Evolutionary conservation across 768 basidiomycete species (phyloP), one percentile per base, ranked within the genome.

Genomic region (Lentinus tigrinus): DNA sequence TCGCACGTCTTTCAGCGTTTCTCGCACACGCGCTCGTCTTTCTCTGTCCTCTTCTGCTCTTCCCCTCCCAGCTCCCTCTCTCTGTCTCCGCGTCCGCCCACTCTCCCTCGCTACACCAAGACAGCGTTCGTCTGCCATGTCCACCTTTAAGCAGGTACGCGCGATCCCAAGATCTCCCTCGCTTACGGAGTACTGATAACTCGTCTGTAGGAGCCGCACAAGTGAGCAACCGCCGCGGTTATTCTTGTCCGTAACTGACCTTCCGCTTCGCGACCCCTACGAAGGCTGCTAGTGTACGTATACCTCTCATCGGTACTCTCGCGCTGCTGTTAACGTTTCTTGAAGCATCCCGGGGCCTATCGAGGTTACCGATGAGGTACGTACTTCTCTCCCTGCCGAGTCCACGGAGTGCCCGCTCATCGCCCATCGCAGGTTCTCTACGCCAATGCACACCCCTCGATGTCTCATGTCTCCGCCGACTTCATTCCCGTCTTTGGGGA

Each of bases 391-490:
- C 23, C n/a, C 24, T 26, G 34, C 21, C 21, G 27, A 24, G 17
- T 52, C 23, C n/a, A 39, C 44, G 37, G 23, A 17, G 14, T 16
- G 14, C 27, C 17, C 31, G 21, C 54, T 51, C 53, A 48, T 54
- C 43, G 24, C 42, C 24, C 16, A 47, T 37, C 1, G 54, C 36
- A 89, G 81, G 95, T 98, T 58, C 87, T 98, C 64, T 87, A 78
- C 66, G 94, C 95, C 67, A 98, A 98, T 78, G 96, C 97, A 0
- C 92, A 91, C 65, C 93, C 94, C 0, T 84, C 88, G 53, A 81
- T 94, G 79, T 91, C 90, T 52, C 95, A 98, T 72, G 85, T 94
- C 65, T 89, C 92, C 26, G 83, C 87, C 13, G 94, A 93, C 31
- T 98, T 99, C 71, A 81, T 93, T 37, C 83, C 88, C 19, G 84